Evolutionary conservation across 495 filamentous ascomycete genomes (phyloP).

Genomic region (Lepidopterella palustris): DNA sequence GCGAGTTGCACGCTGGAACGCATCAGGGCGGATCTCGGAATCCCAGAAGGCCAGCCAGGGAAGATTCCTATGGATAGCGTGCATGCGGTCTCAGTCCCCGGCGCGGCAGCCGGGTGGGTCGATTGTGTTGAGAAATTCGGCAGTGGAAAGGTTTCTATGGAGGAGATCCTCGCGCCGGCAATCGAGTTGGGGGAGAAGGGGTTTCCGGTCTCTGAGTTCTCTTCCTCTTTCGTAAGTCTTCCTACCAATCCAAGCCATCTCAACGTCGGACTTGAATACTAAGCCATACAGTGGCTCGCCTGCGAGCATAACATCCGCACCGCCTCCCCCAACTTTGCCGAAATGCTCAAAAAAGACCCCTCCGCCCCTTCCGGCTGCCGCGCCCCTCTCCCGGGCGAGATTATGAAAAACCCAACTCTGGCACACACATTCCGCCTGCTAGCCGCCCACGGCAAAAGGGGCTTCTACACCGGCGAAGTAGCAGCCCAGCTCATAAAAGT

Average conservation of each 20-base stretch:
- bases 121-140: constrained; percentile 89
- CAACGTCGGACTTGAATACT: not conserved
- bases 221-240: constrained; percentile 58
- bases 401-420: constrained; percentile 77
- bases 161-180: constrained; percentile 74
- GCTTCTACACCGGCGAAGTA: constrained; percentile 83
- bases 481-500: constrained; percentile 76
- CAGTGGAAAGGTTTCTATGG: constrained; percentile 72
- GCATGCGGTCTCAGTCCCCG: constrained; percentile 78
- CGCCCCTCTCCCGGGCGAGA: constrained; percentile 73
- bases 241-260: not conserved
- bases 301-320: constrained; percentile 53
- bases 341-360: constrained; percentile 73
- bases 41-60: constrained; percentile 54
- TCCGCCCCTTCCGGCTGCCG: constrained; percentile 58
- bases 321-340: constrained; percentile 75
- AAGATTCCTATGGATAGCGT: constrained; percentile 69
- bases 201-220: constrained; percentile 78
- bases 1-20: constrained; percentile 60
- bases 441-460: constrained; percentile 73
- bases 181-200: constrained; percentile 84
- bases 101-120: constrained; percentile 89
- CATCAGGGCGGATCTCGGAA: constrained; percentile 60
- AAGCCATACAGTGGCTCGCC: constrained; percentile 54
- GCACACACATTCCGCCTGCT: constrained; percentile 76